Conservation (phyloP, 1,139 yeast genomes). For the Arxiozyma heterogenica region DNA sequence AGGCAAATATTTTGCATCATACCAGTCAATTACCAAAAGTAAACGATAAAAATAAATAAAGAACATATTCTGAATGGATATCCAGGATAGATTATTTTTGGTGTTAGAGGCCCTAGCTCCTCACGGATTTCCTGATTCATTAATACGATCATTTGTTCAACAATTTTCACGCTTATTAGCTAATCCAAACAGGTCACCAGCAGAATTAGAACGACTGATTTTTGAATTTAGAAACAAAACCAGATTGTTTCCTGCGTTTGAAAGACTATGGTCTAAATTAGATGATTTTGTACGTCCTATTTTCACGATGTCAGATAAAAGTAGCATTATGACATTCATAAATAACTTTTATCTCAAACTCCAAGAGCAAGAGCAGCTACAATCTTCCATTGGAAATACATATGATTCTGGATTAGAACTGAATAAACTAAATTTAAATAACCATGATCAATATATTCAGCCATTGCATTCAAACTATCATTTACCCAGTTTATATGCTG, state of each 20-base stretch:
- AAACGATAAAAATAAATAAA: not conserved
- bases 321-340: constrained; percentile 17
- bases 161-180: constrained; percentile 2
- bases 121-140: constrained; percentile 4
- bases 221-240: constrained; percentile 4
- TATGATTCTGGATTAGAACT: constrained; percentile 3
- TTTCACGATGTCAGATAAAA: constrained; percentile 11
- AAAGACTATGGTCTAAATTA: constrained; percentile 17
- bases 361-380: constrained; percentile 2
- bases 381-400: not conserved
- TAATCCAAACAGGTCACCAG: constrained; percentile 4
- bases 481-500: constrained; percentile 26
- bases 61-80: constrained; percentile 1
- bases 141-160: constrained; percentile 1
- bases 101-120: constrained; percentile 6
- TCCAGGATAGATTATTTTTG: not conserved
- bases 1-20: too few relatives aligned
- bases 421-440: constrained; percentile 13
- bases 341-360: constrained; percentile 13
- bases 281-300: constrained; percentile 14
- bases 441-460: constrained; percentile 11
- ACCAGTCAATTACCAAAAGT: not conserved
- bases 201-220: constrained; percentile 13
- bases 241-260: constrained; percentile 8
- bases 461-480: constrained; percentile 6